Evolutionary conservation across 75 land plant genomes (phyloP).

Genomic region (Isoetes taiwanensis): DNA sequence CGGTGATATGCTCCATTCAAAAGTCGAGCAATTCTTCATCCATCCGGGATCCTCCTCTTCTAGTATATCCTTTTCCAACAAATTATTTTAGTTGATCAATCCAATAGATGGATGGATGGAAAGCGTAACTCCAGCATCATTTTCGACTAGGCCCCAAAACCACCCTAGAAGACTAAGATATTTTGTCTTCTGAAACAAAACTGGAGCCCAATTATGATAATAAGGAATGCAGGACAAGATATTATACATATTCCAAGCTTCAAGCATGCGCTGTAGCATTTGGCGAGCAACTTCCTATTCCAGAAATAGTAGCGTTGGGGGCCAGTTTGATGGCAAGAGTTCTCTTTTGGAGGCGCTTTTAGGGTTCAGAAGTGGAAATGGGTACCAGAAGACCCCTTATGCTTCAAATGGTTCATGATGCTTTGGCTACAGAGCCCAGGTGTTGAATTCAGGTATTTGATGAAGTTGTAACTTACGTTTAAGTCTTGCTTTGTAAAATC

Average conservation of each 20-base stretch:
- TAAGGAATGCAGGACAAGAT: background rate
- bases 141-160: no score
- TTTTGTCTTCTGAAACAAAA: no score
- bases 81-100: no score
- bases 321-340: constrained; percentile 5
- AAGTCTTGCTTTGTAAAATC: background rate
- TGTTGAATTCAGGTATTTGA: background rate
- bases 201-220: no score
- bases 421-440: background rate
- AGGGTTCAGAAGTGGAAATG: constrained; percentile 5
- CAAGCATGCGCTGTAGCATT: background rate
- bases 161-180: no score
- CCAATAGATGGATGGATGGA: no score
- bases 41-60: no score
- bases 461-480: no score
- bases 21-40: no score
- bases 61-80: no score
- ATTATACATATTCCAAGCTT: background rate
- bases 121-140: no score
- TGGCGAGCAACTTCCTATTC: constrained; percentile 2
- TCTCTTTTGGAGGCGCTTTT: constrained; percentile 1
- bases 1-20: no score
- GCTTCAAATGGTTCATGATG: constrained; percentile 2
- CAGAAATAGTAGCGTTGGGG: background rate
- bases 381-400: constrained; percentile 1